Evolutionary conservation across 441 rosid genomes (phyloP).

Genomic region (Eruca vesicaria): DNA sequence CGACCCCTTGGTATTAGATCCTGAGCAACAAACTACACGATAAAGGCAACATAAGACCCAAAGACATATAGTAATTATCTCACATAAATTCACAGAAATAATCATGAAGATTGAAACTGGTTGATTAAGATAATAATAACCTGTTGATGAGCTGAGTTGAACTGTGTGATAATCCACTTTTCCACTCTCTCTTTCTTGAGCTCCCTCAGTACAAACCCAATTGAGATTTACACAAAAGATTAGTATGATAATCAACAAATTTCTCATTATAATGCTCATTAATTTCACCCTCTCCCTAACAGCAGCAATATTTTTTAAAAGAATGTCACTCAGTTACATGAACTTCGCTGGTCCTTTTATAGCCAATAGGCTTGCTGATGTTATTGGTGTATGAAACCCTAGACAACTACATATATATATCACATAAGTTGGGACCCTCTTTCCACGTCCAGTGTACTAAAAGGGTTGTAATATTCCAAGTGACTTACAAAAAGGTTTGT

Average conservation of each 20-base stretch:
- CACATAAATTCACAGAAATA: neutral
- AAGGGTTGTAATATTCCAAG: constrained; percentile 1
- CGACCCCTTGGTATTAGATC: constrained; percentile 25
- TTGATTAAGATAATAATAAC: neutral
- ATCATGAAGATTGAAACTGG: neutral
- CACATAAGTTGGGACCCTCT: neutral
- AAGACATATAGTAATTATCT: neutral
- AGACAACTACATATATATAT: neutral
- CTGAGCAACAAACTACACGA: neutral
- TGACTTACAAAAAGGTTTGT: neutral
- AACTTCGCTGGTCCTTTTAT: constrained; percentile 11
- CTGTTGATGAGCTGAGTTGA: neutral
- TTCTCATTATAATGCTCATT: constrained; percentile 11
- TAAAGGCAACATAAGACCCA: neutral
- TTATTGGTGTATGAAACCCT: neutral
- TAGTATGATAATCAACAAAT: neutral
- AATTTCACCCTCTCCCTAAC: neutral
- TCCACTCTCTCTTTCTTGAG: neutral
- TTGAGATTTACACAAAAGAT: constrained; percentile 11
- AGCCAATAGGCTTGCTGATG: neutral
- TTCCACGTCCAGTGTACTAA: neutral
- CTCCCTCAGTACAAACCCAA: constrained; percentile 22
- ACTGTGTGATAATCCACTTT: constrained; percentile 10
- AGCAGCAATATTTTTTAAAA: neutral
- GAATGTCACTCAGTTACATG: neutral